Conservation (phyloP, 2,329 filamentous ascomycete species). For the Neopestalotiopsis rosae region DNA sequence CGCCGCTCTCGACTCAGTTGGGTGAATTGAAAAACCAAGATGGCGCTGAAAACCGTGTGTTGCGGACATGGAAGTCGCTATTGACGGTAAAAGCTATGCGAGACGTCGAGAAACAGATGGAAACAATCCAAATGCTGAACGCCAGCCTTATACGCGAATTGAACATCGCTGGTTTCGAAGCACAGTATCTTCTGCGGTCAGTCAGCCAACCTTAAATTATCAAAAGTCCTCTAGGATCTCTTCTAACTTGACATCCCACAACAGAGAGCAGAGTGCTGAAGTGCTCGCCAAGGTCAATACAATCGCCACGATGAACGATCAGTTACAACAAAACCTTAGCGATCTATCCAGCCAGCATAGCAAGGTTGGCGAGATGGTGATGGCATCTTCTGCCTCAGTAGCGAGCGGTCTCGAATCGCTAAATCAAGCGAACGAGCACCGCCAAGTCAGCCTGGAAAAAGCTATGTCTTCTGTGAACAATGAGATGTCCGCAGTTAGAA, state of each 20-base stretch:
- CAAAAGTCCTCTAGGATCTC: too few species aligned
- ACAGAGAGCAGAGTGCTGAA: background rate
- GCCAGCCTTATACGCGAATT: background rate
- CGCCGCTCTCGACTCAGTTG: background rate
- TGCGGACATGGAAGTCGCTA: background rate
- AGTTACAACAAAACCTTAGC: too few species aligned
- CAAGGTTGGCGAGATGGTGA: too few species aligned
- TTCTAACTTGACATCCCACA: background rate
- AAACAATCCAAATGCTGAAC: background rate
- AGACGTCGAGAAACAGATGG: background rate
- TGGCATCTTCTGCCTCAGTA: too few species aligned
- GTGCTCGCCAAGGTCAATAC: background rate
- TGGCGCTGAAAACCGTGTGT: background rate
- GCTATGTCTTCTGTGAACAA: background rate
- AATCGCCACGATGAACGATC: too few species aligned
- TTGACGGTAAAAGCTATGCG: background rate
- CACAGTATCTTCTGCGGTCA: background rate
- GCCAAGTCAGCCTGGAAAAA: background rate
- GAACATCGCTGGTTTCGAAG: background rate
- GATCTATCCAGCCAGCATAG: too few species aligned
- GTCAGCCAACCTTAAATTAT: background rate
- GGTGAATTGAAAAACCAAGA: background rate
- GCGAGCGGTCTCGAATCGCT: too few species aligned
- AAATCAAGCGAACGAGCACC: background rate
- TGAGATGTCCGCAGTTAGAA: background rate